Evolutionary conservation across 2,329 filamentous ascomycete species (phyloP).

Genomic region (Trichoderma harzianum): DNA sequence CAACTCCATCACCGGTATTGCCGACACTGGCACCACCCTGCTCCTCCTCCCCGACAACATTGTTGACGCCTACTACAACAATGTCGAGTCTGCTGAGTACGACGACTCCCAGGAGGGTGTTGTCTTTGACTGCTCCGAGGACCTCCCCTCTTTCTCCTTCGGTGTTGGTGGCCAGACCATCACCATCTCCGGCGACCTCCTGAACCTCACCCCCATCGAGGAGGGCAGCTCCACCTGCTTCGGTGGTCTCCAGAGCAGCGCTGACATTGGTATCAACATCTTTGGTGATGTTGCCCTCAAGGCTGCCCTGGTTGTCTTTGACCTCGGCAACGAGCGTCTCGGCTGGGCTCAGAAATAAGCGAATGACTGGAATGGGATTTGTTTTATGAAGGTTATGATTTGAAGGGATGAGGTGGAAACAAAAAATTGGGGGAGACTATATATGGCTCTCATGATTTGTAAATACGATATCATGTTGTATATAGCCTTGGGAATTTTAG

Average conservation of each 20-base stretch:
- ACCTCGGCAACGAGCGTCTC: constrained; percentile 51
- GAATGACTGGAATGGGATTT: not conserved
- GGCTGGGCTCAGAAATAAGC: constrained; percentile 32
- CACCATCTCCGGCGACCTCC: constrained; percentile 49
- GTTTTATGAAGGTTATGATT: not conserved
- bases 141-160: constrained; percentile 48
- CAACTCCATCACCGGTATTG: constrained; percentile 47
- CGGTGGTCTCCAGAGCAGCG: constrained; percentile 61
- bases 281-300: constrained; percentile 60
- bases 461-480: constrained; percentile 1
- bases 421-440: not conserved
- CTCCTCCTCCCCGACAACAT: constrained; percentile 55
- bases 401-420: not conserved
- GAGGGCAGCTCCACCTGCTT: constrained; percentile 53
- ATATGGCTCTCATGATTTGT: constrained; percentile 1
- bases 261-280: constrained; percentile 48
- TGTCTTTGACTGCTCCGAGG: constrained; percentile 42
- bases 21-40: constrained; percentile 61
- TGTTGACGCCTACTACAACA: constrained; percentile 46
- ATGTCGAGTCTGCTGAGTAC: constrained; percentile 36
- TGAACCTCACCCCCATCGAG: constrained; percentile 45
- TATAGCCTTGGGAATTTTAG: constrained; percentile 7
- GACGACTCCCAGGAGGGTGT: constrained; percentile 40
- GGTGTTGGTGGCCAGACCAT: constrained; percentile 57
- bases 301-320: constrained; percentile 55